These are phyloP conservation scores for Lyophyllum atratum DNA, from an alignment of 768 basidiomycete genomes.

Conservation along the genomic window DNA sequence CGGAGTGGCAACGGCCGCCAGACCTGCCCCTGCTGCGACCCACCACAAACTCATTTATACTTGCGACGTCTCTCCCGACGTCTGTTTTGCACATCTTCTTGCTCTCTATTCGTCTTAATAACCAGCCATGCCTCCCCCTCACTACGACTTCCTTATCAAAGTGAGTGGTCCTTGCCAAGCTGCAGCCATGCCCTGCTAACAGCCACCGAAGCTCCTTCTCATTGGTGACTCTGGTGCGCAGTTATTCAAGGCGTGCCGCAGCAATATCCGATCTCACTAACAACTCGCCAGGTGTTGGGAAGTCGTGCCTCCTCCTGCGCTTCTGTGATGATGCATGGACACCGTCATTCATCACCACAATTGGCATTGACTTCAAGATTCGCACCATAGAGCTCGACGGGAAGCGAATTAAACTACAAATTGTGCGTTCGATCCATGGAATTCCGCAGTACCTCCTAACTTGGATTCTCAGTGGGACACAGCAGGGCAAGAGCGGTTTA, in stretches of 20 bases:
- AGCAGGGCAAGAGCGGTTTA: conserved; percentile 97
- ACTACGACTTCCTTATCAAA: conserved; percentile 98
- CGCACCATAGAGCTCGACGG: conserved; percentile 98
- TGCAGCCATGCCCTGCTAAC: background rate
- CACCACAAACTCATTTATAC: conserved; percentile 4
- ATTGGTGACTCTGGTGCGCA: conserved; percentile 91
- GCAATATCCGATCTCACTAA: conserved; percentile 5
- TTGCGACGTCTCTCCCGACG: background rate
- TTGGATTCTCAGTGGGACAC: conserved; percentile 83
- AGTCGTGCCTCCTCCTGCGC: conserved; percentile 92
- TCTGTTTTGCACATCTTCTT: conserved; percentile 3
- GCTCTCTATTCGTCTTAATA: background rate
- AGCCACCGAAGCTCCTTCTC: conserved; percentile 69
- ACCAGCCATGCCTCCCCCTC: conserved; percentile 76
- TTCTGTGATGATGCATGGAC: conserved; percentile 99
- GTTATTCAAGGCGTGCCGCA: background rate
- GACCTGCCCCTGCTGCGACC: conserved; percentile 9
- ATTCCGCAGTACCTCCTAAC: conserved; percentile 1
- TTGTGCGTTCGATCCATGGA: background rate
- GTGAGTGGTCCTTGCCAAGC: conserved; percentile 37
- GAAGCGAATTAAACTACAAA: conserved; percentile 84
- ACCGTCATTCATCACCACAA: conserved; percentile 98
- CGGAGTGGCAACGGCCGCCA: conserved; percentile 1
- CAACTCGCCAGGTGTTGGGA: conserved; percentile 79
- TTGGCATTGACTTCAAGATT: conserved; percentile 99